Conservation (phyloP, 257 asterid genomes). For the Nicotiana undulata region DNA sequence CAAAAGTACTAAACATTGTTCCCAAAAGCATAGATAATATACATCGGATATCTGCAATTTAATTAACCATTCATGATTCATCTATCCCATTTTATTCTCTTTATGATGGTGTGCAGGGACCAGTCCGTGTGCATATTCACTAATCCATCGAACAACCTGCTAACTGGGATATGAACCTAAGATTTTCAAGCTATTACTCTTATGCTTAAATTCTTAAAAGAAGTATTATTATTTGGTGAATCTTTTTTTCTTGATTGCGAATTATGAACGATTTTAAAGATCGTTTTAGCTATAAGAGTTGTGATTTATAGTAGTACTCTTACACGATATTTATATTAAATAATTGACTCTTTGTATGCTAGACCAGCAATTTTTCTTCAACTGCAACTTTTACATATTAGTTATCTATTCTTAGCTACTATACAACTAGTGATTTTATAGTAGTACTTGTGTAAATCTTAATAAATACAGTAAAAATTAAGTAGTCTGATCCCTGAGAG, state of each 20-base stretch:
- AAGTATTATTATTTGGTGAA: not conserved
- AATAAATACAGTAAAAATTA: no score
- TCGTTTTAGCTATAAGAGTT: not conserved
- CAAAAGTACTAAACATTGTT: no score
- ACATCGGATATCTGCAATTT: no score
- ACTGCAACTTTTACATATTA: not conserved
- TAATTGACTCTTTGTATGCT: no score
- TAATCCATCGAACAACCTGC: not conserved
- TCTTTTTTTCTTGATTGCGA: not conserved
- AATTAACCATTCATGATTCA: no score
- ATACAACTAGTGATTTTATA: no score
- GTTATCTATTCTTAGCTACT: not conserved
- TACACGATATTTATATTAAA: not conserved
- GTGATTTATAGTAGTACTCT: not conserved
- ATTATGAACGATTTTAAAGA: not conserved
- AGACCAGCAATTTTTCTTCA: not conserved
- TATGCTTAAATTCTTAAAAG: no score
- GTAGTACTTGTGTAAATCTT: no score
- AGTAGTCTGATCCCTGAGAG: no score
- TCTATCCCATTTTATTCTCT: not conserved
- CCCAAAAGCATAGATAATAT: no score
- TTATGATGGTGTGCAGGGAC: not conserved
- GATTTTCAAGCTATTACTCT: no score
- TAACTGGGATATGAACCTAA: not conserved
- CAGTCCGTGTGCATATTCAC: not conserved